Evolutionary conservation across 768 basidiomycete species (phyloP), one percentile per base, ranked within the genome.

Genomic region (Clitopilus passeckerianus): DNA sequence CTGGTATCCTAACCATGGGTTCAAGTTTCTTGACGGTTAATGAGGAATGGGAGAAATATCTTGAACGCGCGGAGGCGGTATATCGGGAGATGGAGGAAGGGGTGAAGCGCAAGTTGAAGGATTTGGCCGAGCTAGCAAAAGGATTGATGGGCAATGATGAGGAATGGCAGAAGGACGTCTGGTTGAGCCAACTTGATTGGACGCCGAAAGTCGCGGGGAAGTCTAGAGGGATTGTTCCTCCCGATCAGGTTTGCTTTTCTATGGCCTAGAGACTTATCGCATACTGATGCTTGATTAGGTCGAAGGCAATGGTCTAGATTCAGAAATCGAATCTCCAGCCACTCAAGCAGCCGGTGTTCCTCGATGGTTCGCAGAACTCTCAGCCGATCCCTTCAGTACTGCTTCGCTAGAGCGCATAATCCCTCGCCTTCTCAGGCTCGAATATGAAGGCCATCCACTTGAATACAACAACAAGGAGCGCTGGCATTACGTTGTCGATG

Each of bases 161-260:
- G 30, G 71, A 68, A 54, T 93, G 86, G 89, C 82, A 79, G 68
- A 77, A 80, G 2, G 90, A 93, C 71, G 85, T 86, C 6, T 97
- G 94, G 93, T 72, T 95, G 14, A 82, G 78, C 54, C 97, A 99
- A 70, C 77, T 98, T 59, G 95, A 99, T 69, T 98, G 97, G 97
- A 87, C 91, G 1, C 92, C 92, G 1, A 98, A 98, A 71, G 77
- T 81, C 6, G 86, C 85, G 0, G 81, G 83, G 35, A 85, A 86
- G 69, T 86, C 87, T 8, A 77, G 91, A 67, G 90, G 90, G 0
- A 68, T 90, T 7, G 58, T 71, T 10, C 65, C 73, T 15, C 60
- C 68, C 1, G 71, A 73, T n/a, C 27, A 56, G 22, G 69, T 62
- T 58, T 50, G 62, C 12, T 24, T 22, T 58, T 56, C 34, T 41